Evolutionary conservation across 1,284 basidiomycete genomes (phyloP), one percentile per base, ranked within the genome.

Genomic region (Sporisorium sorghi): DNA sequence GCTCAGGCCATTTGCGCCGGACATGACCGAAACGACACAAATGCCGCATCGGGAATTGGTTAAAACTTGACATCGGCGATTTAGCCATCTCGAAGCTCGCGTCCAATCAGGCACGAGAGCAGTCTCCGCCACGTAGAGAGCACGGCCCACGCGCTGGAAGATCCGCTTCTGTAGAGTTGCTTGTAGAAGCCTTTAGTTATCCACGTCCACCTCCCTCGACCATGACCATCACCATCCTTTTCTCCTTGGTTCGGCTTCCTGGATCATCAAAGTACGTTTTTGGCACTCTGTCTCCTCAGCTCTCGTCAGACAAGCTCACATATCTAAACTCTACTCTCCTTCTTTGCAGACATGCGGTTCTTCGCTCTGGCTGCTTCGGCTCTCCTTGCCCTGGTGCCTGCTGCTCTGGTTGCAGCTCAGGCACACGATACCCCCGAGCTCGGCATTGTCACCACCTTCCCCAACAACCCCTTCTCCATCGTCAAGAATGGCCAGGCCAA

Each of bases 401-500:
- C 60, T 28, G 49, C 58, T n/a, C 64, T 76, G 8, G 72, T 73
- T 23, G 58, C 53, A 30, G 78, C 74, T 17, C 71, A 76, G 58
- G 71, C 69, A 14, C 64, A 78, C 49, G 79, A 82, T 46, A 77
- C 75, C 9, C 81, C 81, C 10, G 80, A 81, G 58, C 73, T 83
- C 33, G 73, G 73, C 42, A 73, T 83, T 37, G 64, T 77, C 35
- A 82, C 81, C 21, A 81, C 79, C 12, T 83, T 83, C 70, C 81
- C 82, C 23, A 75, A 80, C 66, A 81, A 82, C 67, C 80, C 81
- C 10, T 77, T 74, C 56, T 75, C 70, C 19, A 71, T 83, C 54
- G 81, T 83, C 60, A 73, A 78, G 55, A 84, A 84, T 58, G 82
- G 82, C 21, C 79, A 80, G 62, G 64, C 77, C 33, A 84, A 83